Base-by-base conservation (phyloP, 768 basidiomycete species). In the Kwoniella sp. region DNA sequence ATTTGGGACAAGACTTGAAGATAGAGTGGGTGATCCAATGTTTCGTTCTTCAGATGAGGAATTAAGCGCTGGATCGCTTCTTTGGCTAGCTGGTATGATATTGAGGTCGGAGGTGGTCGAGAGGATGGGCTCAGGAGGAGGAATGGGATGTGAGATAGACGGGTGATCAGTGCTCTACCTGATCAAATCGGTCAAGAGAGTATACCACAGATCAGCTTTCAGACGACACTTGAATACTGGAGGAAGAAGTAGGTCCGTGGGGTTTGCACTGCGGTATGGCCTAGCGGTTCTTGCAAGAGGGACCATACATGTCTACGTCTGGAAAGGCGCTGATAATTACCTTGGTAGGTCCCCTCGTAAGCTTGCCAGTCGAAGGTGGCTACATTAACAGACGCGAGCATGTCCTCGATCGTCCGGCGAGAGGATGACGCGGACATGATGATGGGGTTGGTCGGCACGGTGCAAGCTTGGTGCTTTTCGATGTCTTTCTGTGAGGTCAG, bases 101-200 rank as follows among this genome's bases (percentile, higher is more conserved):
- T 30, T 19, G 61, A 59, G 24, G 66, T 49, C 30, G 58, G 58
- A 6, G 40, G 17, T 9, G 40, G 40, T 9, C 55, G 47, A 9
- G 63, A 53, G 21, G 66, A 40, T 22, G 46, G 26, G 5, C 24
- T 19, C 6, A 69, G 60, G 10, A 70, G 49, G 2, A 71, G 27
- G 13, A 15, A 52, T 10, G 72, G 56, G 30, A 74, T 67, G 50
- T 74, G 69, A 1, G 56, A 26, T 6, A 72, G 57, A 8, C 76
- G 71, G 12, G 69, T 73, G 52, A 77, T 74, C 5, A 74, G 52
- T 12, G 76, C 73, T 40, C 73, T 69, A 46, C 67, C 75, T 77
- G 53, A 33, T 5, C 33, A 33, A 6, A 13, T 33, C 33, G 33
- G 13, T 13, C 33, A 33, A n/a, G n/a, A n/a, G n/a, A n/a, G n/a